Evolutionary conservation across 306 rosid genomes (phyloP), one percentile per base, ranked within the genome.

Genomic region (Bauhinia variegata): DNA sequence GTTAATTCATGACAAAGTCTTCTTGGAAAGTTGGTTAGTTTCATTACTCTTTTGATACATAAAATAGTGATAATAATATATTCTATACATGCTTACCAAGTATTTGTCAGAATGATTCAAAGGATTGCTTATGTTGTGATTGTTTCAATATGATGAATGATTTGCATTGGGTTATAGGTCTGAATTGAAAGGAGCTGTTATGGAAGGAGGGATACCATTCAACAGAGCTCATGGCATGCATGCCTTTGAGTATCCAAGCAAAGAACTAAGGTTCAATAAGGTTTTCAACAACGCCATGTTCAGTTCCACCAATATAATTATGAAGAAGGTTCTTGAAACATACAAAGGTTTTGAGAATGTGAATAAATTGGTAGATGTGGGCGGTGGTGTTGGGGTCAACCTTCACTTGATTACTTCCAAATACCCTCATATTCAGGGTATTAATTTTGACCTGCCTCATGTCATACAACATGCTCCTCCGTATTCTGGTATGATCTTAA

Each of bases 381-480:
- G 85, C 11, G 82, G 79, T 43, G 71, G 80, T 8, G 12, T 72
- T 0, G 85, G 84, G 28, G 69, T 54, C 4, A 60, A 73, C 2
- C 75, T 83, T 17, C 54, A 41, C 33, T 15, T 63, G n/a, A 79
- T 83, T 36, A 73, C 72, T 11, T 68, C 84, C n/a, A 70, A 43
- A 36, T 68, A 79, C 60, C 81, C 70, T 7, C 63, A 60, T 9
- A 72, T 82, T 3, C 67, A 75, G 62, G 83, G 68, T 8, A 33
- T 73, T 44, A 78, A 78, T 15, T 78, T 78, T 61, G 83, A 78
- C 36, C 63, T 87, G 81, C 41, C 86, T 53, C 93, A 77, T 30
- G 96, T 85, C 17, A 11, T 87, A 31, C 5, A 61, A 1, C 51
- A 79, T 28, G 88, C 91, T 46, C 81, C 80, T 5, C 1, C 79